phyloP scores from a whole-genome alignment of 441 rosid species.

The Aleurites moluccanus region DNA sequence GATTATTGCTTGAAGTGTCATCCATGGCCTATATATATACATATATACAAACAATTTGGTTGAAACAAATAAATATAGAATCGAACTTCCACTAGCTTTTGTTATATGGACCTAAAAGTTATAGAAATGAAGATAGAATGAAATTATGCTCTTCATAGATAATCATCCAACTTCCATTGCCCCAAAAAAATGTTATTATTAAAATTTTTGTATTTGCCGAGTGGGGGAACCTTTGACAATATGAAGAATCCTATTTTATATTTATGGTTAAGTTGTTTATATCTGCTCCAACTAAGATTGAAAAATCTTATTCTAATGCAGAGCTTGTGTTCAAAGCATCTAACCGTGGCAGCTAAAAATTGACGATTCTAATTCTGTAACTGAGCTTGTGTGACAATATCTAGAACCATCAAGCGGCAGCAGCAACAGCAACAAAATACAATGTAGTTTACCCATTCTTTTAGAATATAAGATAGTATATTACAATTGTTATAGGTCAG shows the following conservation, averaged over 20 bases:
- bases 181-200: too few relatives aligned
- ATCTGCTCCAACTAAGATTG: background rate
- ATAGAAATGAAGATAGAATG: too few relatives aligned
- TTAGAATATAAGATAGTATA: background rate
- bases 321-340: background rate
- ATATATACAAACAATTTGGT: background rate
- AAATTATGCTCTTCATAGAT: too few relatives aligned
- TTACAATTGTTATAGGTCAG: background rate
- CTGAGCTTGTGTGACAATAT: background rate
- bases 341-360: background rate
- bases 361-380: background rate
- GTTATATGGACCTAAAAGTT: background rate
- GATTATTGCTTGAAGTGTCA: background rate
- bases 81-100: background rate
- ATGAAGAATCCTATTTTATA: background rate
- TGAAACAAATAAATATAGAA: background rate
- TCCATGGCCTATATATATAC: background rate
- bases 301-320: background rate
- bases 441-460: background rate
- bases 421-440: background rate
- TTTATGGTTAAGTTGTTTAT: background rate
- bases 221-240: conserved; percentile 17
- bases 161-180: too few relatives aligned
- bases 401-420: background rate
- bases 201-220: too few relatives aligned